These are phyloP conservation scores for Kurtzmaniella fragi DNA, from an alignment of 805 yeast genomes.

Conservation along the genomic window DNA sequence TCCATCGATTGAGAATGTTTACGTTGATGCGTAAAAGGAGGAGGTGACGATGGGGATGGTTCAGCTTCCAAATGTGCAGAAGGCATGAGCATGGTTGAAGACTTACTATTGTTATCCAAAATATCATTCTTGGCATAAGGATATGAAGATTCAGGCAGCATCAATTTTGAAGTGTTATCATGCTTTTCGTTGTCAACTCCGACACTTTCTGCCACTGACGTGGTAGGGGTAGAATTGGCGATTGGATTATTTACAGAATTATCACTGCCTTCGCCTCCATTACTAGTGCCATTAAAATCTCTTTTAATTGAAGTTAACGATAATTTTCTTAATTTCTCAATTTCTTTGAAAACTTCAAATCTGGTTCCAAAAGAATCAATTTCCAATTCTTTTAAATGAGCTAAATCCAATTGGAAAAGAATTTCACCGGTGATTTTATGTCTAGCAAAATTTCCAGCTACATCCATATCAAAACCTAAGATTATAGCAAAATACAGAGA, in stretches of 20 bases:
- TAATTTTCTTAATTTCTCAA: conserved; percentile 53
- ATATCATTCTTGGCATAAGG: background rate
- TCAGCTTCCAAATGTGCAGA: conserved; percentile 26
- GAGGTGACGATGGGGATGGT: background rate
- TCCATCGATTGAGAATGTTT: conserved; percentile 51
- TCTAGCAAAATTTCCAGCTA: conserved; percentile 75
- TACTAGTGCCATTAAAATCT: background rate
- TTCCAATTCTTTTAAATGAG: conserved; percentile 86
- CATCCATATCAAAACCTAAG: conserved; percentile 66
- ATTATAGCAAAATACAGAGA: conserved; percentile 64
- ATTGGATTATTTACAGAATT: background rate
- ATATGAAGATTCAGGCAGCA: conserved; percentile 1
- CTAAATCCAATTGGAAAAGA: conserved; percentile 76
- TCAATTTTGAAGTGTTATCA: background rate
- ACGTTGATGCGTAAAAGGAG: conserved; percentile 31
- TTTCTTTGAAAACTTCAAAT: conserved; percentile 85
- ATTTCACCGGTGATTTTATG: conserved; percentile 90
- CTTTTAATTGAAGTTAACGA: background rate
- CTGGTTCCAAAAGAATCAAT: conserved; percentile 92
- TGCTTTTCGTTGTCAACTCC: background rate
- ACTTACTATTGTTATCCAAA: conserved; percentile 2
- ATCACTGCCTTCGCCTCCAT: background rate
- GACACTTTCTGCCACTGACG: background rate
- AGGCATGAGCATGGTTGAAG: conserved; percentile 31
- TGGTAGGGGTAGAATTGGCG: background rate